A percentile compares a stretch with the other conserved stretches of the same genome.
phyloP scores from a whole-genome alignment of 306 rosid species.

The Acacia crassicarpa region DNA sequence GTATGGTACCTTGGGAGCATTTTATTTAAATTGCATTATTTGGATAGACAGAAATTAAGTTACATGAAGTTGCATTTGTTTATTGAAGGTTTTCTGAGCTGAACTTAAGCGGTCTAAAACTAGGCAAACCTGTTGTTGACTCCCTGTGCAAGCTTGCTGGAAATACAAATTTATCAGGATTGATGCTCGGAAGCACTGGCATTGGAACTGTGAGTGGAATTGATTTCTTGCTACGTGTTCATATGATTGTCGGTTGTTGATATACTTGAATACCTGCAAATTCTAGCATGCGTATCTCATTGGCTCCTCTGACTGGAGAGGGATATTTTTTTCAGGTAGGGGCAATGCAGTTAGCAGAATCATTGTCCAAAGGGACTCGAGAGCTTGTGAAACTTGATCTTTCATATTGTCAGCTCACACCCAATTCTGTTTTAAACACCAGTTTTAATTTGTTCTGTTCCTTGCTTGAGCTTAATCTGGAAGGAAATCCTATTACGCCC shows the following conservation, averaged over 20 bases:
- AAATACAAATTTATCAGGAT: slow-evolving; percentile 58
- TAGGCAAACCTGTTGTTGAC: slow-evolving; percentile 73
- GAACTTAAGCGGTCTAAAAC: slow-evolving; percentile 78
- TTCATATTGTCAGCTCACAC: slow-evolving; percentile 70
- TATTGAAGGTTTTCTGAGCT: slow-evolving; percentile 71
- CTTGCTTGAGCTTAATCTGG: slow-evolving; percentile 74
- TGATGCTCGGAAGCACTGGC: slow-evolving; percentile 73
- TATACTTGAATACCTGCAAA: neutral
- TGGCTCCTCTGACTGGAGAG: slow-evolving; percentile 28
- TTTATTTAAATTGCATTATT: slow-evolving; percentile 12
- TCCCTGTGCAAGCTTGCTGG: slow-evolving; percentile 68
- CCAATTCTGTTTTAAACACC: slow-evolving; percentile 44
- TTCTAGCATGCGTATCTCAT: slow-evolving; percentile 25
- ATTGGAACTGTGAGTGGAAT: slow-evolving; percentile 79
- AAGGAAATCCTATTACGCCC: slow-evolving; percentile 68
- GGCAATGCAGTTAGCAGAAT: slow-evolving; percentile 53
- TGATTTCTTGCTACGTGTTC: slow-evolving; percentile 21
- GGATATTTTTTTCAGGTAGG: slow-evolving; percentile 60
- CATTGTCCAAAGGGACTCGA: slow-evolving; percentile 54
- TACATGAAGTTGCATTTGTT: slow-evolving; percentile 1
- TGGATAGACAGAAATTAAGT: slow-evolving; percentile 5
- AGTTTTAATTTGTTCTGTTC: slow-evolving; percentile 42
- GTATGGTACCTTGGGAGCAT: neutral
- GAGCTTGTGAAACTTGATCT: slow-evolving; percentile 79
- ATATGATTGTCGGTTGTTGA: slow-evolving; percentile 4